Base-by-base conservation (phyloP, 306 rosid genomes). In the Gleditsia sinensis region DNA sequence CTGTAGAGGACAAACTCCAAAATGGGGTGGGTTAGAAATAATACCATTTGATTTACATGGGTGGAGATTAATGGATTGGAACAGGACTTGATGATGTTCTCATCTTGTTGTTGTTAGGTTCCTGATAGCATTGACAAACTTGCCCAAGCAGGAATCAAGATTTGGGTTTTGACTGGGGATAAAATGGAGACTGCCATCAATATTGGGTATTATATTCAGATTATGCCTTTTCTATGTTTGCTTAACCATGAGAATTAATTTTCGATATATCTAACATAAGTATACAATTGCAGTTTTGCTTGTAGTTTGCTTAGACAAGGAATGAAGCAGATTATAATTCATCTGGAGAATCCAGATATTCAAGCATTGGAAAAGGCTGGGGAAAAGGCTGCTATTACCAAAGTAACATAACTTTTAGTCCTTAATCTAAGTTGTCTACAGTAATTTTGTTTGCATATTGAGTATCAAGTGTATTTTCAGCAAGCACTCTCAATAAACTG, bases 151-250 rank as follows among this genome's bases (percentile, higher is more conserved):
- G 98, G 99, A 80, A 95, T 95, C 61, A 95, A 95, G 87, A 95
- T 95, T 49, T 95, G 99, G 99, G 98, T 95, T 79, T 86, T 95
- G 84, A 95, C 99, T 11, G 99, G 99, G 72, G 99, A 95, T 76
- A 95, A 95, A 82, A 90, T 95, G 98, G 99, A 95, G 91, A 95
- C 99, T 60, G 99, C 99, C 68, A 86, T 92, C 78, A 95, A 95
- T 81, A 86, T 95, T 69, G 98, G 99, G 98, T 94, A 91, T 79
- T 75, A 64, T 69, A 28, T 71, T 57, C 37, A 78, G 33, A 39
- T 58, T 67, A 49, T 73, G 12, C 46, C 2, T 4, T 72, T 69
- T 39, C 25, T 37, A 30, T 72, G 11, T 69, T 72, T 14, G 30
- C 57, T 72, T 56, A 74, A 33, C 54, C 23, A 10, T 58, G 71